Base-by-base conservation (phyloP, 805 yeast genomes). In the Yamadazyma takamatsuzukensis region DNA sequence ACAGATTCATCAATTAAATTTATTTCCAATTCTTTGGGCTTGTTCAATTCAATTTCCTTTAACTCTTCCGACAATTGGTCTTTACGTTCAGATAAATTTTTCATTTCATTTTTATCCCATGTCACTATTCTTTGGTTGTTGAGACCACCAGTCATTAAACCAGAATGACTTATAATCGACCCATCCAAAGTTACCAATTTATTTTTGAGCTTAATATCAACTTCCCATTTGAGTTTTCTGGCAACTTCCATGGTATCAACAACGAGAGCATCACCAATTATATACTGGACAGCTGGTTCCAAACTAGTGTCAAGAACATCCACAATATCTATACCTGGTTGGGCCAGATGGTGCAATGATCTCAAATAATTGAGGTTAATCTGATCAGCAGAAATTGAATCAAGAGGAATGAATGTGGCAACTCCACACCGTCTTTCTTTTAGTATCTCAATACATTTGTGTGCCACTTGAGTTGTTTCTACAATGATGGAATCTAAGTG, bases 141-240 rank as follows among this genome's bases (percentile, higher is more conserved):
- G 18, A 68, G 61, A 44, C 97, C 97, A 54, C 97, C 97, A 6
- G 97, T 83, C 95, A 93, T 86, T 22, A 88, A 67, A 5, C 96
- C 96, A 4, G 90, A 80, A 48, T 77, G 78, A 51, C 86, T 87
- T 29, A 93, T 83, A 18, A 88, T 66, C 0, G 90, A 76, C 2
- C 98, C 98, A 30, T 86, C 87, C 10, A 86, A 48, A 0, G 96
- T 76, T 2, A 89, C 95, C 30, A 83, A 55, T 53, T 84, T 87
- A 25, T 76, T 77, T 30, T 71, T 70, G 5, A 63, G 24, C 18
- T 76, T 58, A 13, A 40, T 35, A 6, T 69, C 63, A 22, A 62
- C 59, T 13, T 68, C 67, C 90, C 95, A 86, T 50, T 85, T 78
- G 37, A 90, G 59, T 1, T 68, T 61, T 49, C 80, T 75, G 2